Conservation (phyloP, 73 alveolate genomes). For the Tetrahymena elliotti region DNA sequence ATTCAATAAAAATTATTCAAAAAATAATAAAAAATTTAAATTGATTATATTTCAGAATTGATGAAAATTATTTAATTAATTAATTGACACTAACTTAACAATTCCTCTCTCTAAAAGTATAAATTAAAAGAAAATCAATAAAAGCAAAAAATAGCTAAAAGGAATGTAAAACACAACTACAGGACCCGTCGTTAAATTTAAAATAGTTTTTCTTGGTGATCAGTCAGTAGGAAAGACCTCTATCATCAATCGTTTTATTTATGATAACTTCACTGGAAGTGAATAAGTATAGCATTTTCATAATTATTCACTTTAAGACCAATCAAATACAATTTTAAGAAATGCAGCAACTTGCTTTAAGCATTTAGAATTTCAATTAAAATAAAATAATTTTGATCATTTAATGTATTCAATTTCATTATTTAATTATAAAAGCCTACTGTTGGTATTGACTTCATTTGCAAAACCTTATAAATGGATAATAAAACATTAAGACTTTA, state of each 20-base stretch:
- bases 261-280: conserved; percentile 46
- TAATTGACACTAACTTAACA: not conserved
- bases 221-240: conserved; percentile 78
- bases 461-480: conserved; percentile 56
- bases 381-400: not conserved
- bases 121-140: not conserved
- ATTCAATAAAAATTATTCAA: not conserved
- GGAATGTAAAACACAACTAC: conserved; percentile 3
- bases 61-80: not conserved
- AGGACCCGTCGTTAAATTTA: conserved; percentile 44
- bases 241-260: conserved; percentile 70
- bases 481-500: conserved; percentile 53
- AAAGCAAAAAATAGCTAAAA: not conserved
- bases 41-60: not conserved
- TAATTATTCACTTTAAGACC: not conserved
- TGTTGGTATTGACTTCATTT: conserved; percentile 61
- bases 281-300: not conserved
- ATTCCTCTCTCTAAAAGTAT: not conserved
- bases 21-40: not conserved
- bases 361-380: not conserved
- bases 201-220: conserved; percentile 72
- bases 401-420: not conserved
- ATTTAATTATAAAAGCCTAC: conserved; percentile 37
- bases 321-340: not conserved
- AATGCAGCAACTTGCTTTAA: not conserved